Percentiles rank a stretch among this genome's conserved stretches.
phyloP scores from a whole-genome alignment of 2,329 filamentous ascomycete species.

The Bipolaris gigantea region DNA sequence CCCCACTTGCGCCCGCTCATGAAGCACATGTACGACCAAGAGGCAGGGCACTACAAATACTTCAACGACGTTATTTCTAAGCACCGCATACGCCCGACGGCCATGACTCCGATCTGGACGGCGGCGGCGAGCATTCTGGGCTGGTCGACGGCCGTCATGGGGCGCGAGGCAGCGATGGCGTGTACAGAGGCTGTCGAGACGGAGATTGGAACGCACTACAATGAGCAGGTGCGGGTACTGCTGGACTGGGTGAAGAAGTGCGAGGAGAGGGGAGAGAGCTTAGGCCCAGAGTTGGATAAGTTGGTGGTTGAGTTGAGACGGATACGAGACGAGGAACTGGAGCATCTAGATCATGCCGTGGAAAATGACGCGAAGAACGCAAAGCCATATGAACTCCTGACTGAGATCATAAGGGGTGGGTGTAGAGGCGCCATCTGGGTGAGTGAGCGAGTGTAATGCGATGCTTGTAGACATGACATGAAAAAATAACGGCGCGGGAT shows the following conservation, averaged over 20 bases:
- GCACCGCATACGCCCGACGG: conserved; percentile 89
- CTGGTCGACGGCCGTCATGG: conserved; percentile 86
- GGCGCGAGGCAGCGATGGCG: conserved; percentile 94
- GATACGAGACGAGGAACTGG: conserved; percentile 93
- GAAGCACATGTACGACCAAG: conserved; percentile 98
- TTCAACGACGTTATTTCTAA: conserved; percentile 83
- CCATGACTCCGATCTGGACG: conserved; percentile 89
- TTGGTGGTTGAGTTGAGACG: conserved; percentile 74
- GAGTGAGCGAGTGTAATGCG: conserved; percentile 61
- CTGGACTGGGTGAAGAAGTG: conserved; percentile 79
- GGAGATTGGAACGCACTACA: conserved; percentile 95
- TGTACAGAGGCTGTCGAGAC: conserved; percentile 98
- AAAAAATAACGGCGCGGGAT: neutral
- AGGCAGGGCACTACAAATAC: conserved; percentile 80
- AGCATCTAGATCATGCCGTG: conserved; percentile 94
- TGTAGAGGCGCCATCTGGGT: conserved; percentile 93
- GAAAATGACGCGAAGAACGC: conserved; percentile 91
- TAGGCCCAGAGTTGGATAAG: conserved; percentile 74
- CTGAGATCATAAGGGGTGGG: conserved; percentile 82
- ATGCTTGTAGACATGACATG: neutral
- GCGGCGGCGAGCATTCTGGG: conserved; percentile 78
- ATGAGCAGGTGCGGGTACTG: conserved; percentile 81
- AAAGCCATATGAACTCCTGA: conserved; percentile 84
- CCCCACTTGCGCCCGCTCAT: conserved; percentile 88
- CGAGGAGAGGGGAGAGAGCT: conserved; percentile 74